phyloP scores from a whole-genome alignment of 495 filamentous ascomycete species.

The Aspergillus conjunctus region DNA sequence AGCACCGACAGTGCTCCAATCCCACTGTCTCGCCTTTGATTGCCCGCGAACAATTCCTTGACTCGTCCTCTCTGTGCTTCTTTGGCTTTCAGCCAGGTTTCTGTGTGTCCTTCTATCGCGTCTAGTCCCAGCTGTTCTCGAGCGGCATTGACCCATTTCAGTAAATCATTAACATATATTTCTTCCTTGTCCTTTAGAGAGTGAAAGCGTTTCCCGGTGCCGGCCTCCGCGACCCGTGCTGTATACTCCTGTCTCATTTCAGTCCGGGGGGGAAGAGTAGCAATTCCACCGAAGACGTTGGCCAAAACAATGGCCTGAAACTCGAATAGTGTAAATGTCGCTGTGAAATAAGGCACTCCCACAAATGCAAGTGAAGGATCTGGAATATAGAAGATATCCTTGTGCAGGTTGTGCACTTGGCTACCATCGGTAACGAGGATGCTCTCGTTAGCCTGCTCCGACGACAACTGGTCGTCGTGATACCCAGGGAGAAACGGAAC shows the following conservation, averaged over 20 bases:
- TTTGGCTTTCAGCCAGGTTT: slow-evolving; percentile 45
- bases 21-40: slow-evolving; percentile 17
- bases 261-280: slow-evolving; percentile 46
- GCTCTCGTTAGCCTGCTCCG: slow-evolving; percentile 45
- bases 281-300: slow-evolving; percentile 56
- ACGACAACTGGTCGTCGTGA: slow-evolving; percentile 37
- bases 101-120: slow-evolving; percentile 47
- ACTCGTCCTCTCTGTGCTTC: slow-evolving; percentile 33
- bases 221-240: slow-evolving; percentile 44
- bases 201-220: slow-evolving; percentile 56
- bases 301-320: slow-evolving; percentile 64
- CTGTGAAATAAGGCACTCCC: slow-evolving; percentile 61
- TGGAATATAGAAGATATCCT: slow-evolving; percentile 67
- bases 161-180: slow-evolving; percentile 55
- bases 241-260: slow-evolving; percentile 57
- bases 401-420: slow-evolving; percentile 67
- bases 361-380: slow-evolving; percentile 64
- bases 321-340: slow-evolving; percentile 66
- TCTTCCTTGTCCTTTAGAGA: slow-evolving; percentile 55
- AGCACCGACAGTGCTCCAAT: slow-evolving; percentile 20
- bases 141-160: slow-evolving; percentile 55
- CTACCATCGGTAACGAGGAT: slow-evolving; percentile 64
- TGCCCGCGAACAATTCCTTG: slow-evolving; percentile 20
- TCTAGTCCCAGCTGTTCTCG: slow-evolving; percentile 31
- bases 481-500: slow-evolving; percentile 58